Base-by-base conservation (phyloP, 305 asterid species). In the Fraxinus latifolia region DNA sequence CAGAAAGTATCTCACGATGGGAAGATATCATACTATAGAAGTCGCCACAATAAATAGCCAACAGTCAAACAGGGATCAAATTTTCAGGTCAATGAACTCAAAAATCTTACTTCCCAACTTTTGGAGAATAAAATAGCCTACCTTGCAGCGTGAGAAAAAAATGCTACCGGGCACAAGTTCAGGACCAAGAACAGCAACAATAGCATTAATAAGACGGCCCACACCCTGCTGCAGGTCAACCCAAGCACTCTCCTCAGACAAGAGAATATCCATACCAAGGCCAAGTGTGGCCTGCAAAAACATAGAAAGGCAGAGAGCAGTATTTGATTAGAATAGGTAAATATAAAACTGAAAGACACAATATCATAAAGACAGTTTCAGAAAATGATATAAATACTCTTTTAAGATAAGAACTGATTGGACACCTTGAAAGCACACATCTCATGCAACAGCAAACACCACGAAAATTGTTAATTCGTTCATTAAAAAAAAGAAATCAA, bases 91-190 rank as follows among this genome's bases (percentile, higher is more conserved):
- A 12, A 67, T 67, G 79, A 36, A 39, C 77, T 42, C 36, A 77
- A 42, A 53, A 79, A 31, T 33, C 34, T 36, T 67, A 81, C 71
- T 81, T 70, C 82, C 87, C 80, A 86, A 75, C 77, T 79, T 79
- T 58, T 19, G 80, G 70, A 83, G 86, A 78, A 67, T 25, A 77
- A 76, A 76, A 79, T 53, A 55, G 79, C 83, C 80, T 77, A 96
- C 99, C 99, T 95, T 96, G 96, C 98, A 95, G 82, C 99, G 97
- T 3, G 99, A 93, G 89, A 96, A 96, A 86, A 96, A 94, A 80
- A 93, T 94, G 91, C 99, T 94, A 77, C 94, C 96, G 83, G 99
- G 98, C 84, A 97, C 84, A 87, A 96, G 99, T 85, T 96, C 99
- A 75, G 99, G 99, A 86, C 99, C 99, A 83, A 95, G 92, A 83